phyloP scores from a whole-genome alignment of 805 yeast species.

The Wickerhamiella qilinensis region DNA sequence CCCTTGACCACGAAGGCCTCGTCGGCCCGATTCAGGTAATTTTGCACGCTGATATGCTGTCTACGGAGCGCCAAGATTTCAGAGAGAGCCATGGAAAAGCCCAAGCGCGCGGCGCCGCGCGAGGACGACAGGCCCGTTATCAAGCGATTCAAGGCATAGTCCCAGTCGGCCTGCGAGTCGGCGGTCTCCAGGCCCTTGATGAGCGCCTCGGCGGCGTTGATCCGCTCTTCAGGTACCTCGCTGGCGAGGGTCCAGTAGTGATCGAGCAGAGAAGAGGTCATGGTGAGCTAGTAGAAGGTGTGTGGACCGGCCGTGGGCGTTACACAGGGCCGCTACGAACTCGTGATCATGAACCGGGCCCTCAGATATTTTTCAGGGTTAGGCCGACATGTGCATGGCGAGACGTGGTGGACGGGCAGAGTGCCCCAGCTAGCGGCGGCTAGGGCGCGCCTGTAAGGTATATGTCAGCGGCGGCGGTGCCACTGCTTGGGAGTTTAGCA shows the following conservation, averaged over 20 bases:
- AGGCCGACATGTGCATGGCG: neutral
- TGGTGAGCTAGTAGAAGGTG: neutral
- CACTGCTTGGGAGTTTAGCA: no score
- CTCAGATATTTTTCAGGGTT: neutral
- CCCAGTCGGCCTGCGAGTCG: conserved; percentile 42
- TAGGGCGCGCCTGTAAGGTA: no score
- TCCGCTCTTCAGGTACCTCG: conserved; percentile 55
- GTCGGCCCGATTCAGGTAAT: conserved; percentile 24
- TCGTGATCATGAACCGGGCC: no score
- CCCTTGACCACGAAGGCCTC: conserved; percentile 26
- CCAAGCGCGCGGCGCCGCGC: conserved; percentile 70
- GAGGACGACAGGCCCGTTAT: conserved; percentile 70
- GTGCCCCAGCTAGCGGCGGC: no score
- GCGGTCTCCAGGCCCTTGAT: conserved; percentile 38
- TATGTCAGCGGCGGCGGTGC: no score
- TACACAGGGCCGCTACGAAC: neutral
- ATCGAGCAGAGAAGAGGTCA: conserved; percentile 25
- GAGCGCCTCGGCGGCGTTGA: conserved; percentile 51
- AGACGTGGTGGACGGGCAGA: neutral
- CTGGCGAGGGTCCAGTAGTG: conserved; percentile 65
- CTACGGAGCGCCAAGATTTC: conserved; percentile 29
- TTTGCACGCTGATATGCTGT: conserved; percentile 23
- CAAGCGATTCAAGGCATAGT: conserved; percentile 63
- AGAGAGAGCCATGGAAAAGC: conserved; percentile 74
- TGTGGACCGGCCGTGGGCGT: neutral